phyloP scores from a whole-genome alignment of 2,329 filamentous ascomycete genomes.

The Pestalotiopsis sp. region DNA sequence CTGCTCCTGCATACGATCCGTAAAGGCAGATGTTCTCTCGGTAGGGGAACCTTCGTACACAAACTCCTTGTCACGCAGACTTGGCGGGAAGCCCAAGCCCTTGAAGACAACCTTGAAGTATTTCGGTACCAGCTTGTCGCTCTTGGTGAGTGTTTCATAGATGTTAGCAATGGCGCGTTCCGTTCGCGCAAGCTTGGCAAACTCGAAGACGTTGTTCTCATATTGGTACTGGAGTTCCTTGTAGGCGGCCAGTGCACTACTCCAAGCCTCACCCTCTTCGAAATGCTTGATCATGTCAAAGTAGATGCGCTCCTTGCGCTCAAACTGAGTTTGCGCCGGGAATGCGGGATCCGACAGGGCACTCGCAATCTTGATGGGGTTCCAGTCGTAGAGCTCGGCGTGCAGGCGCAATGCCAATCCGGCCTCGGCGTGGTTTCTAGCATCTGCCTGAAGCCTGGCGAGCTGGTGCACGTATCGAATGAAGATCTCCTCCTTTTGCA shows the following conservation, averaged over 20 bases:
- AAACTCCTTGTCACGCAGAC: constrained; percentile 85
- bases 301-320: constrained; percentile 89
- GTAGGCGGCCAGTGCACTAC: constrained; percentile 83
- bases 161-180: constrained; percentile 91
- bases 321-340: constrained; percentile 83
- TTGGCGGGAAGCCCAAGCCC: constrained; percentile 83
- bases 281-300: constrained; percentile 95
- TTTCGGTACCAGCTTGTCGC: constrained; percentile 75
- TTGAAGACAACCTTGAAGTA: constrained; percentile 93
- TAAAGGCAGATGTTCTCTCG: constrained; percentile 80
- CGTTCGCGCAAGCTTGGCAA: constrained; percentile 85
- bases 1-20: constrained; percentile 88
- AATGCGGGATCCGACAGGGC: constrained; percentile 75
- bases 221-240: constrained; percentile 92
- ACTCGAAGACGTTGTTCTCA: constrained; percentile 87
- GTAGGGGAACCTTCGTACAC: constrained; percentile 82
- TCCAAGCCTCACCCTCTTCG: constrained; percentile 93
- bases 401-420: constrained; percentile 88
- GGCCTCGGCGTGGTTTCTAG: constrained; percentile 82
- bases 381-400: constrained; percentile 92
- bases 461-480: constrained; percentile 94
- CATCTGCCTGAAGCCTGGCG: constrained; percentile 73
- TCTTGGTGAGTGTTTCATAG: constrained; percentile 85
- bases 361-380: constrained; percentile 67
- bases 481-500: constrained; percentile 97